Evolutionary conservation across 2,329 filamentous ascomycete species (phyloP).

Genomic region (Colletotrichum sp.): DNA sequence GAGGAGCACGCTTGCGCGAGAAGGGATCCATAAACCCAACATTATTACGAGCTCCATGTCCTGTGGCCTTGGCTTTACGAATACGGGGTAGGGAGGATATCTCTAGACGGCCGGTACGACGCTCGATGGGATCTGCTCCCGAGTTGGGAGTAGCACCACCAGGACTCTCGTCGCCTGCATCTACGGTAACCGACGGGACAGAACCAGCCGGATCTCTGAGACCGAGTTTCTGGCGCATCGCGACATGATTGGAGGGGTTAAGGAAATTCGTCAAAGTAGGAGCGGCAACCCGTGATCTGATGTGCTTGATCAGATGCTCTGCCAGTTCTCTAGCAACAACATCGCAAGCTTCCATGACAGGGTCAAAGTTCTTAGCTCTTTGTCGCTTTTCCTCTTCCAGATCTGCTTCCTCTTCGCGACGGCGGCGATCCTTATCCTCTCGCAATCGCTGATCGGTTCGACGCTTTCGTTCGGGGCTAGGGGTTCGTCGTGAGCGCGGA

Average conservation of each 20-base stretch:
- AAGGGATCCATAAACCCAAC: conserved; percentile 71
- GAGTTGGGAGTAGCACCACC: conserved; percentile 70
- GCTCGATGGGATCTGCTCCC: conserved; percentile 65
- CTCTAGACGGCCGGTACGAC: conserved; percentile 60
- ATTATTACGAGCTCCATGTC: conserved; percentile 55
- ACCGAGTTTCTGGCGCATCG: conserved; percentile 81
- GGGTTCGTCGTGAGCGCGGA: conserved; percentile 35
- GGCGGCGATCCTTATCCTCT: conserved; percentile 68
- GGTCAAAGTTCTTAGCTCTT: conserved; percentile 86
- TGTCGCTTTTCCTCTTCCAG: conserved; percentile 90
- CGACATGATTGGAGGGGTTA: conserved; percentile 78
- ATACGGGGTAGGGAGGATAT: conserved; percentile 76
- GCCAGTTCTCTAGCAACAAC: conserved; percentile 80
- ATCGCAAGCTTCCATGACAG: conserved; percentile 83
- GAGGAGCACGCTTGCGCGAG: conserved; percentile 65
- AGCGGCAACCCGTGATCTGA: conserved; percentile 85
- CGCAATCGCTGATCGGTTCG: conserved; percentile 56
- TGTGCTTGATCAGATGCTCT: conserved; percentile 86
- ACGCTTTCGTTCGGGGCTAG: conserved; percentile 37
- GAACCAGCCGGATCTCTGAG: conserved; percentile 33
- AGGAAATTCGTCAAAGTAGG: conserved; percentile 82
- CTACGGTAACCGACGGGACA: conserved; percentile 54
- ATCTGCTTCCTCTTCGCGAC: conserved; percentile 79
- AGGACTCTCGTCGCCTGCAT: conserved; percentile 66
- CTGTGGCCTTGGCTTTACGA: conserved; percentile 67